These are phyloP conservation scores for Eucalyptus urophylla DNA, from an alignment of 345 rosid species.

Conservation along the genomic window DNA sequence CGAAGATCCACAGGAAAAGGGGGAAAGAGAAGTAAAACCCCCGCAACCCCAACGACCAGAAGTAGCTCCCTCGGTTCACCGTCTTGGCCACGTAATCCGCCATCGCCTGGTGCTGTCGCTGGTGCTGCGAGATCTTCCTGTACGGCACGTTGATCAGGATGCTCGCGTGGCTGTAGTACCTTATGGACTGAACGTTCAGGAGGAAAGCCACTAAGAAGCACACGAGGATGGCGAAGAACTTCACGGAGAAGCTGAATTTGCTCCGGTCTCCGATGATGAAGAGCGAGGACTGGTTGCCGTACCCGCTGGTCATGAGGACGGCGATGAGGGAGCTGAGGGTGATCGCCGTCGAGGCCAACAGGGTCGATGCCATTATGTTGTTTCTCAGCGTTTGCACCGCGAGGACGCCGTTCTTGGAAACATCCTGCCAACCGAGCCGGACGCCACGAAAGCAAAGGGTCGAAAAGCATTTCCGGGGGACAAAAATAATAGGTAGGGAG, in stretches of 20 bases:
- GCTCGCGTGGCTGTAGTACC: constrained; percentile 86
- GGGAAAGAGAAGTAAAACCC: constrained; percentile 86
- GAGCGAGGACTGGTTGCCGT: constrained; percentile 21
- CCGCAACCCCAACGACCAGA: constrained; percentile 88
- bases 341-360: constrained; percentile 80
- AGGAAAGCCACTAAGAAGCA: constrained; percentile 91
- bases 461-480: constrained; percentile 34
- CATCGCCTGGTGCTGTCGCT: constrained; percentile 21
- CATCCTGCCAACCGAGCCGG: constrained; percentile 83
- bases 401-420: constrained; percentile 65
- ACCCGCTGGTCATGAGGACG: constrained; percentile 66
- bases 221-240: constrained; percentile 70
- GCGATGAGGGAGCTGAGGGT: constrained; percentile 82
- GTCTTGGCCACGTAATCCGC: constrained; percentile 70
- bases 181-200: constrained; percentile 78
- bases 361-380: constrained; percentile 97
- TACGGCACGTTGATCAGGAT: constrained; percentile 64
- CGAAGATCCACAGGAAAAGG: constrained; percentile 81
- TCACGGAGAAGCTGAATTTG: constrained; percentile 45
- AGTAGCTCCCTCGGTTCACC: constrained; percentile 81
- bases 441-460: constrained; percentile 68
- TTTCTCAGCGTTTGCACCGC: constrained; percentile 91
- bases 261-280: constrained; percentile 56
- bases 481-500: not conserved
- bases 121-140: constrained; percentile 20